Conservation (phyloP, 2,329 filamentous ascomycete species). For the Biscogniauxia sp. region DNA sequence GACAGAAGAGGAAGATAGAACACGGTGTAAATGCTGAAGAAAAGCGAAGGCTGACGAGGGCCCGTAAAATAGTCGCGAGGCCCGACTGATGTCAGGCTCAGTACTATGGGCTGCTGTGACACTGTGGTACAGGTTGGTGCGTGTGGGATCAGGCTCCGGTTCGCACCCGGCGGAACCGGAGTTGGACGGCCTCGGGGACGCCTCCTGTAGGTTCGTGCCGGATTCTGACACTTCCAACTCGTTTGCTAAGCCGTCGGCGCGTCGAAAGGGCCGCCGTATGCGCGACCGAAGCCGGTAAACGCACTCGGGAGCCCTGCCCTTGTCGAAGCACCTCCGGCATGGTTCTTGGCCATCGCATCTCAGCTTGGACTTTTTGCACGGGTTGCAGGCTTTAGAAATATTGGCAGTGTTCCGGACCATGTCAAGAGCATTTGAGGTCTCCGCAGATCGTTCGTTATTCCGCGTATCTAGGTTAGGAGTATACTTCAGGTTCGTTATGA, state of each 20-base stretch:
- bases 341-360: slow-evolving; percentile 8
- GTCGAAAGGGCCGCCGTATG: slow-evolving; percentile 1
- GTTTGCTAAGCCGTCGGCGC: not conserved
- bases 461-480: not conserved
- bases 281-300: slow-evolving; percentile 6
- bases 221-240: not conserved
- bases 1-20: slow-evolving; percentile 2
- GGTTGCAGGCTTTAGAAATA: slow-evolving; percentile 8
- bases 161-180: not conserved
- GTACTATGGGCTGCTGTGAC: slow-evolving; percentile 8
- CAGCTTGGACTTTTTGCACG: slow-evolving; percentile 10
- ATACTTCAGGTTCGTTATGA: not conserved
- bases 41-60: slow-evolving; percentile 11
- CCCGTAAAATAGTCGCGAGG: slow-evolving; percentile 10
- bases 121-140: slow-evolving; percentile 7
- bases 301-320: slow-evolving; percentile 5
- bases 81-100: slow-evolving; percentile 5
- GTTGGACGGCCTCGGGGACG: not conserved
- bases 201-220: not conserved
- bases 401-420: slow-evolving; percentile 5
- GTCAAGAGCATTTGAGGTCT: not conserved
- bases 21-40: slow-evolving; percentile 9
- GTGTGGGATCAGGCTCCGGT: slow-evolving; percentile 1
- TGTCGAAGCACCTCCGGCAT: slow-evolving; percentile 5
- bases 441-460: not conserved